A percentile compares a stretch with the other conserved stretches of the same genome.
Conservation (phyloP, 1,139 yeast genomes). For the Hemisphaericaspora xylofermentans region DNA sequence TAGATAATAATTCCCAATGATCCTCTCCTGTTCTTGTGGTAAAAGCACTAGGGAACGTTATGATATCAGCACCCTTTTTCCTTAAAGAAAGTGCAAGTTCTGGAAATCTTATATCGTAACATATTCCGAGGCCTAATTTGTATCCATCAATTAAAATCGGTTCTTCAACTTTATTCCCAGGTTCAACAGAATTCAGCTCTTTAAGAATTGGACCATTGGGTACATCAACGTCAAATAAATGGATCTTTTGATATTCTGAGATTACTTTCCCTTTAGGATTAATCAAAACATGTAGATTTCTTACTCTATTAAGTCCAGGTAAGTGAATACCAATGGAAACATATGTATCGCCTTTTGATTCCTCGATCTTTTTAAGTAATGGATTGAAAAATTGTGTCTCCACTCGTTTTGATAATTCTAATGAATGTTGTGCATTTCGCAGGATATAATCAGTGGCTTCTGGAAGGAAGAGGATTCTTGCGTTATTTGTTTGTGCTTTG, state of each 20-base stretch:
- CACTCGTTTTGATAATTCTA: slow-evolving; percentile 53
- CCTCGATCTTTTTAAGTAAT: slow-evolving; percentile 47
- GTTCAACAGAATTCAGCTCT: slow-evolving; percentile 79
- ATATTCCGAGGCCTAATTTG: slow-evolving; percentile 69
- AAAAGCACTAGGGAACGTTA: slow-evolving; percentile 89
- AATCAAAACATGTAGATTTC: slow-evolving; percentile 74
- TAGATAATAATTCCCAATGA: slow-evolving; percentile 82
- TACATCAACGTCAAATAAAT: slow-evolving; percentile 85
- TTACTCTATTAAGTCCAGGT: slow-evolving; percentile 56
- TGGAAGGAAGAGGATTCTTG: slow-evolving; percentile 75
- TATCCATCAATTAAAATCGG: slow-evolving; percentile 56
- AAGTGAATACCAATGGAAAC: slow-evolving; percentile 77
- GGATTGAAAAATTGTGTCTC: slow-evolving; percentile 50
- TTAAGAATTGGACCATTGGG: slow-evolving; percentile 70
- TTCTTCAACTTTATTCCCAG: slow-evolving; percentile 55
- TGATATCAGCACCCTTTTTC: slow-evolving; percentile 69
- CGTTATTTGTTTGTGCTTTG: slow-evolving; percentile 60
- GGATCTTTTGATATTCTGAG: slow-evolving; percentile 78
- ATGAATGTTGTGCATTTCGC: slow-evolving; percentile 63
- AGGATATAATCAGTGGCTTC: slow-evolving; percentile 93
- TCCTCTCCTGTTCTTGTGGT: slow-evolving; percentile 88
- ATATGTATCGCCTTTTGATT: slow-evolving; percentile 22
- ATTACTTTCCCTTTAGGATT: slow-evolving; percentile 60
- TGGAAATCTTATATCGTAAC: slow-evolving; percentile 89
- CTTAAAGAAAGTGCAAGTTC: slow-evolving; percentile 70